These are phyloP conservation scores for Coemansia sp. DNA, from an alignment of 192 early-diverging fungal genomes.

Conservation along the genomic window DNA sequence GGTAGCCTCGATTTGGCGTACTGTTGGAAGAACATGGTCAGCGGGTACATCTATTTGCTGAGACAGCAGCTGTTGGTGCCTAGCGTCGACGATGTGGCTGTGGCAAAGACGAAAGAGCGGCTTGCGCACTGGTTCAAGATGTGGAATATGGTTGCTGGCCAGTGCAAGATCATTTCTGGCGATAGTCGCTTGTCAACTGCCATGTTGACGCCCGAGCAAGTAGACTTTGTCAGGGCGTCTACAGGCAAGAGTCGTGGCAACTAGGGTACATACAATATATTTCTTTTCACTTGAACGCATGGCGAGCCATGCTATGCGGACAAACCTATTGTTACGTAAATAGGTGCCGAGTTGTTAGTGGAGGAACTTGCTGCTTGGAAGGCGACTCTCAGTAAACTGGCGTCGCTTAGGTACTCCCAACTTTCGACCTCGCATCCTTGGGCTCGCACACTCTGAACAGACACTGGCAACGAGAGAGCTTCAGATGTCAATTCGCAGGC, in stretches of 20 bases:
- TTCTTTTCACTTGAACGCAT: not conserved
- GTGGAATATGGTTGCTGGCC: constrained; percentile 13
- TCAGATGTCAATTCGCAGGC: constrained; percentile 6
- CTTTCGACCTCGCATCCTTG: constrained; percentile 7
- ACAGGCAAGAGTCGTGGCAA: not conserved
- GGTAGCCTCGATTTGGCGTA: constrained; percentile 16
- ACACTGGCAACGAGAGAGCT: not conserved
- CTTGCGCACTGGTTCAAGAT: constrained; percentile 30
- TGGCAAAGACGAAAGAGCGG: constrained; percentile 6
- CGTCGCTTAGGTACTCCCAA: constrained; percentile 7
- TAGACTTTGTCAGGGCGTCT: not conserved
- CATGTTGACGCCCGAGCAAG: not conserved
- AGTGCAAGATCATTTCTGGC: not conserved
- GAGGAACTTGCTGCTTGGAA: not conserved
- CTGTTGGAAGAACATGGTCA: constrained; percentile 38
- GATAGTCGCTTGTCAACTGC: not conserved
- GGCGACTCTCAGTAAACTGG: constrained; percentile 6
- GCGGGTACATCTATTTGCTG: constrained; percentile 23
- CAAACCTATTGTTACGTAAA: constrained; percentile 1
- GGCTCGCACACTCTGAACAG: constrained; percentile 13
- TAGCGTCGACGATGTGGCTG: not conserved
- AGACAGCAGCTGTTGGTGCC: constrained; percentile 10
- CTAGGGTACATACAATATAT: not conserved
- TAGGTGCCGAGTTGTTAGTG: not conserved
- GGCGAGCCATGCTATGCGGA: not conserved